A percentile compares a stretch with the other conserved stretches of the same genome.
Evolutionary conservation across 2,329 filamentous ascomycete genomes (phyloP).

Genomic region (Cercospora sesami): DNA sequence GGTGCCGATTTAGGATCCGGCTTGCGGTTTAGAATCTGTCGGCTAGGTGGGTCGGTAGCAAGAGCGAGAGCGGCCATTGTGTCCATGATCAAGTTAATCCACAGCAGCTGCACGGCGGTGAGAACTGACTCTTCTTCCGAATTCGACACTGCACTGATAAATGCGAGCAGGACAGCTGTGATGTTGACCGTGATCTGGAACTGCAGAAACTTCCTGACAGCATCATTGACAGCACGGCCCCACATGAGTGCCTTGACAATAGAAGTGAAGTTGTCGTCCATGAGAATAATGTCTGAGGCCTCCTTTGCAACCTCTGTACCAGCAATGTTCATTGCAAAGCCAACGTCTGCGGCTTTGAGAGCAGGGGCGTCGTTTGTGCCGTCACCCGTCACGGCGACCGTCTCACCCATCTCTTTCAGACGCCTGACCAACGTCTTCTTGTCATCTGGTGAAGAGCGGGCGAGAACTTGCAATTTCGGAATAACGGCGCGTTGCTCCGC

Average conservation of each 20-base stretch:
- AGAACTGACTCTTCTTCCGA: constrained; percentile 70
- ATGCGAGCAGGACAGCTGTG: constrained; percentile 82
- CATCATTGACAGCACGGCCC: constrained; percentile 60
- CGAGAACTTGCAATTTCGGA: constrained; percentile 66
- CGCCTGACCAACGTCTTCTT: constrained; percentile 66
- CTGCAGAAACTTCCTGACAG: constrained; percentile 59
- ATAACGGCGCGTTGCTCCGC: constrained; percentile 56
- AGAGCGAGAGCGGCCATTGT: constrained; percentile 87
- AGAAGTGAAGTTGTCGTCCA: constrained; percentile 64
- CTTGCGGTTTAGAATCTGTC: constrained; percentile 76
- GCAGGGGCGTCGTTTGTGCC: constrained; percentile 68
- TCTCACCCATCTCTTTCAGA: constrained; percentile 65
- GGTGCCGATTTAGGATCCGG: constrained; percentile 72
- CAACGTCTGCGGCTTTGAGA: constrained; percentile 65
- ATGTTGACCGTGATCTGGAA: constrained; percentile 87
- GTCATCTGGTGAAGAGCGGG: constrained; percentile 68
- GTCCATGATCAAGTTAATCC: constrained; percentile 98
- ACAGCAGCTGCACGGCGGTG: constrained; percentile 86
- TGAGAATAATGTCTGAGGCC: constrained; percentile 61
- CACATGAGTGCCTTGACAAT: constrained; percentile 64
- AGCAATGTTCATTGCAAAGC: constrained; percentile 67
- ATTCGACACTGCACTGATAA: constrained; percentile 79
- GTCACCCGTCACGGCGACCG: constrained; percentile 66
- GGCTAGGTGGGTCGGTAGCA: constrained; percentile 84
- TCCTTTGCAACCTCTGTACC: constrained; percentile 66